Conservation (phyloP, 129 eudicot species). For the Rutidosis leptorrhynchoides region DNA sequence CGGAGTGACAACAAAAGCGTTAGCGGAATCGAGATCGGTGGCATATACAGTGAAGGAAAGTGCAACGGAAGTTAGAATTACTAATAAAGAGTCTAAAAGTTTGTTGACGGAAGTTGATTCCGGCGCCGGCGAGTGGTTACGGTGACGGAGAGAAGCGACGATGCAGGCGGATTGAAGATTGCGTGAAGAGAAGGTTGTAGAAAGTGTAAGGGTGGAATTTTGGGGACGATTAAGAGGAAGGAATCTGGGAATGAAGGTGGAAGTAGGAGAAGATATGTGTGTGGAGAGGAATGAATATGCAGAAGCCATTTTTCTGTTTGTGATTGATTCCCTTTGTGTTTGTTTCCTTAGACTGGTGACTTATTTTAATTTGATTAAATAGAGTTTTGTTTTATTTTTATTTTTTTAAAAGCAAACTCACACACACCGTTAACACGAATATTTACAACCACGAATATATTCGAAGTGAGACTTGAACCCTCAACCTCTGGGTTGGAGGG, state of each 20-base stretch:
- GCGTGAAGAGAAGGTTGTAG: constrained; percentile 13
- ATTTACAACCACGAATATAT: no score
- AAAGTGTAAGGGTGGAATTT: constrained; percentile 10
- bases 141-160: constrained; percentile 33
- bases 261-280: constrained; percentile 30
- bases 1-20: constrained; percentile 78
- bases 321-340: neutral
- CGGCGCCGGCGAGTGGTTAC: constrained; percentile 26
- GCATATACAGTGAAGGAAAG: constrained; percentile 53
- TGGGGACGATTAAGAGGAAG: constrained; percentile 25
- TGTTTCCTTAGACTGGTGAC: no score
- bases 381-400: no score
- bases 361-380: no score
- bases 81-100: constrained; percentile 46
- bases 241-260: constrained; percentile 17
- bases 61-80: constrained; percentile 65
- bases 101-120: constrained; percentile 31
- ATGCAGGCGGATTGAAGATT: constrained; percentile 18
- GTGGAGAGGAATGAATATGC: constrained; percentile 48
- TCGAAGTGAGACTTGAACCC: no score
- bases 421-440: no score
- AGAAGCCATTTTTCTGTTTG: constrained; percentile 31
- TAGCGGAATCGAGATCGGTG: constrained; percentile 60
- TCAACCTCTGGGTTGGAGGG: no score
- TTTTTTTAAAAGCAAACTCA: no score